Percentiles rank a stretch among this genome's conserved stretches.
phyloP scores from a whole-genome alignment of 2,329 filamentous ascomycete species.

The Venturiaceae sp. region DNA sequence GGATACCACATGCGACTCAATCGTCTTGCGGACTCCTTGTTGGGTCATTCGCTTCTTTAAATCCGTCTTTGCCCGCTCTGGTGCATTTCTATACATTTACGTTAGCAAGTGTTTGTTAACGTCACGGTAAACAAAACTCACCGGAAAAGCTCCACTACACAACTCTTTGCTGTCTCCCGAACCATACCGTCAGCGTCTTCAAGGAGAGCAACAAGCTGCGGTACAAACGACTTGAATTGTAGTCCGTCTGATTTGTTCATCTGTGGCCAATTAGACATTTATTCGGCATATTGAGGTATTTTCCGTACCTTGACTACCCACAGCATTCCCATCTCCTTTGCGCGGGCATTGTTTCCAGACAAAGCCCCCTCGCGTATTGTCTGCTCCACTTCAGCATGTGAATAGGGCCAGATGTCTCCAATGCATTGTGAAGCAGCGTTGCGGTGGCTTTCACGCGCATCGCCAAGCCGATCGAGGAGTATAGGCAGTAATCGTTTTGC shows the following conservation, averaged over 20 bases:
- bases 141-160: conserved; percentile 81
- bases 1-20: conserved; percentile 70
- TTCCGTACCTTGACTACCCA: conserved; percentile 67
- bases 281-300: conserved; percentile 5
- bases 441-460: conserved; percentile 78
- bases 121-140: conserved; percentile 27
- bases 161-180: conserved; percentile 71
- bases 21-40: conserved; percentile 78
- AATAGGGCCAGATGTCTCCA: conserved; percentile 63
- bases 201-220: conserved; percentile 71
- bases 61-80: conserved; percentile 76
- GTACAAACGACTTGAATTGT: conserved; percentile 75
- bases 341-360: conserved; percentile 68
- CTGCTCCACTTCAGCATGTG: conserved; percentile 66
- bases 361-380: conserved; percentile 71
- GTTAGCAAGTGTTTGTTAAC: conserved; percentile 11
- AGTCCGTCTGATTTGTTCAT: conserved; percentile 75
- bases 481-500: conserved; percentile 62
- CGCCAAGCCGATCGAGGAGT: conserved; percentile 76
- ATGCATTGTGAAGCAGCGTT: conserved; percentile 65
- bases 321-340: conserved; percentile 75
- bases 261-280: conserved; percentile 27
- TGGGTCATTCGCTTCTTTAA: conserved; percentile 77
- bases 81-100: conserved; percentile 51
- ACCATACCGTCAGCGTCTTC: conserved; percentile 87